phyloP scores from a whole-genome alignment of 2,329 filamentous ascomycete species.

The Pezicula rhizophila region DNA sequence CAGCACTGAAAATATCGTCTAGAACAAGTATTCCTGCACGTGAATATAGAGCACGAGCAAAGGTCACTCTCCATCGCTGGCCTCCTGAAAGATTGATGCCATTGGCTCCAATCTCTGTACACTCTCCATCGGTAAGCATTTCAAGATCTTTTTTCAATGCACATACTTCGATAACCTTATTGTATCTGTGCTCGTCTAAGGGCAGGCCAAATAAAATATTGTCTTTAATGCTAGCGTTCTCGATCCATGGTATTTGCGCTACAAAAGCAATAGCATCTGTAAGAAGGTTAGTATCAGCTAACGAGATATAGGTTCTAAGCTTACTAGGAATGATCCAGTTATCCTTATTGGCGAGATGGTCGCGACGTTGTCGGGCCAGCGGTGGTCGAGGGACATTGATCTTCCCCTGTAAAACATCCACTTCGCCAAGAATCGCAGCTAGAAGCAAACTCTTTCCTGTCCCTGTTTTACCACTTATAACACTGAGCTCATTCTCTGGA shows the following conservation, averaged over 20 bases:
- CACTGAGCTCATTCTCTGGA: constrained; percentile 61
- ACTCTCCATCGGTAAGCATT: constrained; percentile 70
- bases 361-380: constrained; percentile 47
- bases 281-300: no score
- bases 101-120: constrained; percentile 77
- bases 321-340: constrained; percentile 61
- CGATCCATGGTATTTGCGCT: constrained; percentile 78
- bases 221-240: constrained; percentile 71
- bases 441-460: constrained; percentile 73
- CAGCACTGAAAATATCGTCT: constrained; percentile 77
- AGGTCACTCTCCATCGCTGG: constrained; percentile 75
- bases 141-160: constrained; percentile 70
- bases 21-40: constrained; percentile 69
- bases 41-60: constrained; percentile 76
- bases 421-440: constrained; percentile 68
- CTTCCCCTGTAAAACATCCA: constrained; percentile 58
- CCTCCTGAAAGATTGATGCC: constrained; percentile 81
- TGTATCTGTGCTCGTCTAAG: constrained; percentile 61
- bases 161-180: constrained; percentile 64
- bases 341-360: constrained; percentile 50
- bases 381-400: constrained; percentile 50
- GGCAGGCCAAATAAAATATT: constrained; percentile 77
- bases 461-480: constrained; percentile 73
- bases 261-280: constrained; percentile 62
- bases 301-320: no score